Evolutionary conservation across 1,284 basidiomycete species (phyloP), one percentile per base, ranked within the genome.

Genomic region (Sphaerobolus stellatus): DNA sequence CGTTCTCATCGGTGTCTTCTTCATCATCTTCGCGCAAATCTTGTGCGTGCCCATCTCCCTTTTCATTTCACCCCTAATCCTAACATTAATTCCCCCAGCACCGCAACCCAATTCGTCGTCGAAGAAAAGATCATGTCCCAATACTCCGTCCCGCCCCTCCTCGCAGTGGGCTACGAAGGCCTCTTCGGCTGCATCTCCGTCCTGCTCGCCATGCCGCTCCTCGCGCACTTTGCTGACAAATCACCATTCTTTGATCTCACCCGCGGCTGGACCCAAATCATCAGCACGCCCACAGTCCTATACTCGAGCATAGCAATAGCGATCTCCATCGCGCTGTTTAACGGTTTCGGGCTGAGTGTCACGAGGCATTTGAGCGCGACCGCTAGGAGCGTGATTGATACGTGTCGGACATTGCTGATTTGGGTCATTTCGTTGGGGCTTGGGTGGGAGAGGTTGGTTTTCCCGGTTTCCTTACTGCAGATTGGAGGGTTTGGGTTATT

Each of bases 21-120:
- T 99, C 67, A 84, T 99, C 55, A 76, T 98, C 36, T 94, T 97
- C 66, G 96, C 97, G n/a, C 97, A 99, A 73, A 75, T 98, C 58
- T 99, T 96, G 91, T 92, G 66, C 76, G 89, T 78, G 51, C 66
- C 64, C 72, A 7, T 63, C 66, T 31, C 71, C 73, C 60, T 72
- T 70, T 57, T 68, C 61, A 41, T 56, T 60, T 61, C 47, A 38
- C 13, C 8, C 31, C 27, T 53, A 47, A 48, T 36, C 9, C 20
- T 28, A 14, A 49, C 47, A 24, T 16, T 24, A 16, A 64, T 22
- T 38, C 41, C 41, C 47, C 2, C 52, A 93, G 91, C 73, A 90
- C 91, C 30, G 94, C 94, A 47, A 83, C 84, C 11, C 93, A 96
- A 66, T 95, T 95, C 67, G 94, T 98, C 46, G 79, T 97, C n/a